Evolutionary conservation across 176 grass and related monocot genomes (phyloP).

Genomic region (Musa itinerans): DNA sequence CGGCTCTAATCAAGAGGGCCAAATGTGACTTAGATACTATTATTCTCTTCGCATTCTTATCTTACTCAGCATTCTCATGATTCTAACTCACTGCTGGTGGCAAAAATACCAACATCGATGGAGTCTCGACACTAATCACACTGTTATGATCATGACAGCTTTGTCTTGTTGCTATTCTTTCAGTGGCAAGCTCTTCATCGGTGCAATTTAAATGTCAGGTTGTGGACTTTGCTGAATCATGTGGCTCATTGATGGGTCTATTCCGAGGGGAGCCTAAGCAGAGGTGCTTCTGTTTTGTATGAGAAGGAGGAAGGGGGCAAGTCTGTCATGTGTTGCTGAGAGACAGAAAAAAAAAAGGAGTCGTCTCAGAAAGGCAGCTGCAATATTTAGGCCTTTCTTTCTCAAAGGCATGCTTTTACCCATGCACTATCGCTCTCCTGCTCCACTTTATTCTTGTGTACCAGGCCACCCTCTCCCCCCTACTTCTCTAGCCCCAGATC

Average conservation of each 20-base stretch:
- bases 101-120: too few species aligned
- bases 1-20: too few species aligned
- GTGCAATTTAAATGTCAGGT: not conserved
- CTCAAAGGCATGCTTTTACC: slow-evolving; percentile 1
- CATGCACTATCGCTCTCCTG: not conserved
- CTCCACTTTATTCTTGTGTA: slow-evolving; percentile 15
- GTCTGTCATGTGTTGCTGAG: not conserved
- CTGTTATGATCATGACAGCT: too few species aligned
- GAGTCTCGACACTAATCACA: too few species aligned
- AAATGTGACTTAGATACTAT: too few species aligned
- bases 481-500: not conserved
- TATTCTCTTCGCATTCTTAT: too few species aligned
- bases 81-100: too few species aligned
- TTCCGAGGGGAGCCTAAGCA: not conserved
- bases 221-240: not conserved
- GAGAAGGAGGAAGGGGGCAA: not conserved
- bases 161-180: not conserved
- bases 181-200: not conserved
- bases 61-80: too few species aligned
- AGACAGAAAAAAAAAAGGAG: not conserved
- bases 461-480: not conserved
- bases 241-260: not conserved
- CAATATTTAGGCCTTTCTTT: slow-evolving; percentile 6
- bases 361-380: not conserved
- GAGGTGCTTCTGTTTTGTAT: not conserved